Conservation (phyloP, 257 asterid genomes). For the Paraleonurus japonicus region DNA sequence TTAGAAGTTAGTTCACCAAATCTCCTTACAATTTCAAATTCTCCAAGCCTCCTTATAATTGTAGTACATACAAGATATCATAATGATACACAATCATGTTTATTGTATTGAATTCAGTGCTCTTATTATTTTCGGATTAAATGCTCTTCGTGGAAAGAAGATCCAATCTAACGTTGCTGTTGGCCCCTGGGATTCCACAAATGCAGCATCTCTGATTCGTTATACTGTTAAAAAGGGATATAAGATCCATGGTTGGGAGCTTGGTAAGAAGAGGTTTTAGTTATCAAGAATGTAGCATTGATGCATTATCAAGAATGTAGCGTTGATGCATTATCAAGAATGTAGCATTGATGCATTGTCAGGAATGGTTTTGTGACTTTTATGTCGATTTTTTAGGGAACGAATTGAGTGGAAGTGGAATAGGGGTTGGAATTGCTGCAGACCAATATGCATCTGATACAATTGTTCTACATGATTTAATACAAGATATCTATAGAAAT, state of each 20-base stretch:
- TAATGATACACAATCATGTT: neutral
- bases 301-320: neutral
- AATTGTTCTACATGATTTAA: slow-evolving; percentile 19
- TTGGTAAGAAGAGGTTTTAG: slow-evolving; percentile 45
- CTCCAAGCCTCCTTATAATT: no score
- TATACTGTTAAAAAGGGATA: slow-evolving; percentile 65
- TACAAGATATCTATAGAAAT: slow-evolving; percentile 31
- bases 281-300: neutral
- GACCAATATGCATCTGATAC: slow-evolving; percentile 37
- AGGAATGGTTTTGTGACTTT: neutral
- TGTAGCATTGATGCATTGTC: neutral
- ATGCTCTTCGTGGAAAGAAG: slow-evolving; percentile 61
- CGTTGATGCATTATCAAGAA: neutral
- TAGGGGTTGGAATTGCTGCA: slow-evolving; percentile 35
- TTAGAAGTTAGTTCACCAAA: no score
- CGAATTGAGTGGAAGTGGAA: slow-evolving; percentile 39
- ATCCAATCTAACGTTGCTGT: slow-evolving; percentile 36
- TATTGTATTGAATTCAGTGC: slow-evolving; percentile 45
- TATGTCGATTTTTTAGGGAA: slow-evolving; percentile 31
- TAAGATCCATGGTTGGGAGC: slow-evolving; percentile 72
- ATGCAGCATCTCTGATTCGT: slow-evolving; percentile 61
- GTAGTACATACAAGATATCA: no score
- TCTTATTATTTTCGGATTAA: slow-evolving; percentile 59
- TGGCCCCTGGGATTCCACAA: slow-evolving; percentile 64
- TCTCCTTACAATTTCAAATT: no score